phyloP scores from a whole-genome alignment of 352 stramenopile genomes.

The Pythium aristosporum region DNA sequence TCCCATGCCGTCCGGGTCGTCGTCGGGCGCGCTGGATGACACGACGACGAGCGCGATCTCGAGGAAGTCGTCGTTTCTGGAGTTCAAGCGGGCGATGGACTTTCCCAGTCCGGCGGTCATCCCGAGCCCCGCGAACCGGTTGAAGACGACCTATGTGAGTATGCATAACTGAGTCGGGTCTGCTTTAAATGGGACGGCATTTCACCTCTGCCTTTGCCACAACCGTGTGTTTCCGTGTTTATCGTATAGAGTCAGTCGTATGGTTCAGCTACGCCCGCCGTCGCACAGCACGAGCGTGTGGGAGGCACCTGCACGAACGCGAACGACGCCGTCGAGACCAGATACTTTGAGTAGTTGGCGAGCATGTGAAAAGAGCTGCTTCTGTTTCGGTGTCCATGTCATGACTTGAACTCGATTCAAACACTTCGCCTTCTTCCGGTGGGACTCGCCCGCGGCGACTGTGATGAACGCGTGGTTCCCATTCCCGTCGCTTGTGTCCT shows the following conservation, averaged over 20 bases:
- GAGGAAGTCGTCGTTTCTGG: background rate
- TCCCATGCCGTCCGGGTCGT: too few species aligned
- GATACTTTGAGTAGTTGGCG: slow-evolving; percentile 1
- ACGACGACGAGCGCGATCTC: background rate
- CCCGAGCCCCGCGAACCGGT: slow-evolving; percentile 8
- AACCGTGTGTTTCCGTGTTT: background rate
- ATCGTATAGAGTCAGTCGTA: background rate
- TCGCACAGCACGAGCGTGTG: slow-evolving; percentile 21
- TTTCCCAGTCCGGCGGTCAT: background rate
- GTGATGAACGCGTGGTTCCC: background rate
- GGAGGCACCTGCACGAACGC: slow-evolving; percentile 14
- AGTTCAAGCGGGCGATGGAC: background rate
- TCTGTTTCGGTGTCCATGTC: background rate
- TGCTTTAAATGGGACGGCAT: background rate
- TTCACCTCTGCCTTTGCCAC: background rate
- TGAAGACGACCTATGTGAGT: slow-evolving; percentile 12
- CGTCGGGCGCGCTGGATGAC: slow-evolving; percentile 11
- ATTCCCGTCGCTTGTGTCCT: background rate
- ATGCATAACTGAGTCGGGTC: background rate
- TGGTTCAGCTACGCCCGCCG: background rate
- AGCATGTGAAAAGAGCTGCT: background rate
- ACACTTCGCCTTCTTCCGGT: slow-evolving; percentile 12
- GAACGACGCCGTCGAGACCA: background rate
- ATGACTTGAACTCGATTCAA: background rate
- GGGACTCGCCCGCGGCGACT: slow-evolving; percentile 15